Evolutionary conservation across 2,329 filamentous ascomycete genomes (phyloP), one percentile per base, ranked within the genome.

Genomic region (Epichloe scottii): DNA sequence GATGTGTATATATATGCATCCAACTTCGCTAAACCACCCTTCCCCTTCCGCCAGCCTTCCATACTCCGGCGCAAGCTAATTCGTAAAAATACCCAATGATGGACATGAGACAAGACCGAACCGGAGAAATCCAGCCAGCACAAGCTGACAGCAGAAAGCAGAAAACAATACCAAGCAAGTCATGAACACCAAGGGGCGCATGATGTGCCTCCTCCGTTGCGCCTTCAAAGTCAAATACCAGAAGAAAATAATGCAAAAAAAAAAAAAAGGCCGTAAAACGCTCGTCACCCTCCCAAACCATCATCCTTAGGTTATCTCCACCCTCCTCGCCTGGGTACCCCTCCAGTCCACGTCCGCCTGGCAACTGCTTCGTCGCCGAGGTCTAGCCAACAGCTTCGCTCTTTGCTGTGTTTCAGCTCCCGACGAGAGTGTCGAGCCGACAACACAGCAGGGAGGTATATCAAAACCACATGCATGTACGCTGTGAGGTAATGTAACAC

Each of bases 381-480:
- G 37, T 37, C 17, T 35, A 35, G 26, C 39, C 15, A 19, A 14
- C n/a, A 37, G 26, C 12, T 21, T 26, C 30, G 30, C 30, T 30
- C 30, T 10, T 30, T 30, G 26, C 26, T 30, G 26, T 30, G 26
- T 30, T 30, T 30, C 30, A 30, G 30, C 30, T 30, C 30, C 30
- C 30, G 10, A 11, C 30, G 30, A 30, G 3, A 30, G 30, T 30
- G 8, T 11, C 30, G 30, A 30, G 30, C 10, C 30, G 30, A 38
- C 6, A 47, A 35, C n/a, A n/a, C 43, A 19, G 30, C 10, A 30
- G 8, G 30, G 30, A 47, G 17, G 35, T 12, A 19, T 39, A 23
- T 26, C 19, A 15, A 39, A 39, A 12, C 17, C 11, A 72, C 71
- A 71, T 70, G 68, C 68, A 70, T 60, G 21, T 46, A 45, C 41